A percentile compares a stretch with the other conserved stretches of the same genome.
Conservation (phyloP, 2,329 filamentous ascomycete genomes). For the Colletotrichum tropicale region DNA sequence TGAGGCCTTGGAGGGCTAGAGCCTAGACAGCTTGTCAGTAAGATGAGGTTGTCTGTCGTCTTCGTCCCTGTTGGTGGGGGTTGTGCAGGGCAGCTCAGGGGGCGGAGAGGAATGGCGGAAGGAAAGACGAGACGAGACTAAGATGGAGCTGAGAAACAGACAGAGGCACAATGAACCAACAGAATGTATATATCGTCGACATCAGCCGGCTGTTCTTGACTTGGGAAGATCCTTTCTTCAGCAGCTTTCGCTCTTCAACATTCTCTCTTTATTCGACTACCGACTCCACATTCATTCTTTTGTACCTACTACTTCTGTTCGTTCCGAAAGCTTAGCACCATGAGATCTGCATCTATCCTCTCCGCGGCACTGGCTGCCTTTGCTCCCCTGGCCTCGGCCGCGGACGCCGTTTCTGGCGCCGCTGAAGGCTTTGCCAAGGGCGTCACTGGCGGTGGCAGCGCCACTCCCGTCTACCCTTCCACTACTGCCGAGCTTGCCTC, state of each 20-base stretch:
- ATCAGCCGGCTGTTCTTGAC: background rate
- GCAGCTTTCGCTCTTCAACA: background rate
- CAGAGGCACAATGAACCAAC: background rate
- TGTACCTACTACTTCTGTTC: background rate
- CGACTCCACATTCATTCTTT: slow-evolving; percentile 5
- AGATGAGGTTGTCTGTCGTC: slow-evolving; percentile 4
- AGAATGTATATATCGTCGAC: slow-evolving; percentile 8
- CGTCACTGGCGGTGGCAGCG: slow-evolving; percentile 64
- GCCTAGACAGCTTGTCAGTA: background rate
- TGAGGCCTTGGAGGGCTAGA: background rate
- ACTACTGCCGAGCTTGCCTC: slow-evolving; percentile 60
- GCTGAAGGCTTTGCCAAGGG: slow-evolving; percentile 51
- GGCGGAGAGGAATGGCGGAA: background rate
- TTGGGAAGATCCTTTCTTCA: background rate
- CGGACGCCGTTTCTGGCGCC: slow-evolving; percentile 35
- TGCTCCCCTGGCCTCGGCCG: slow-evolving; percentile 10
- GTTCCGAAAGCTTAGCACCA: background rate
- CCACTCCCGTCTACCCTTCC: slow-evolving; percentile 56
- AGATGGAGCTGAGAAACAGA: background rate
- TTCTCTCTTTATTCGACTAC: slow-evolving; percentile 5
- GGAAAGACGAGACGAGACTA: background rate
- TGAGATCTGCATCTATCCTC: slow-evolving; percentile 8
- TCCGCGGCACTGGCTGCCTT: slow-evolving; percentile 18
- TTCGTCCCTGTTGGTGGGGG: background rate
- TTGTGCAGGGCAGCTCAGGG: background rate